Evolutionary conservation across 306 rosid species (phyloP).

Genomic region (Sophora flavescens): DNA sequence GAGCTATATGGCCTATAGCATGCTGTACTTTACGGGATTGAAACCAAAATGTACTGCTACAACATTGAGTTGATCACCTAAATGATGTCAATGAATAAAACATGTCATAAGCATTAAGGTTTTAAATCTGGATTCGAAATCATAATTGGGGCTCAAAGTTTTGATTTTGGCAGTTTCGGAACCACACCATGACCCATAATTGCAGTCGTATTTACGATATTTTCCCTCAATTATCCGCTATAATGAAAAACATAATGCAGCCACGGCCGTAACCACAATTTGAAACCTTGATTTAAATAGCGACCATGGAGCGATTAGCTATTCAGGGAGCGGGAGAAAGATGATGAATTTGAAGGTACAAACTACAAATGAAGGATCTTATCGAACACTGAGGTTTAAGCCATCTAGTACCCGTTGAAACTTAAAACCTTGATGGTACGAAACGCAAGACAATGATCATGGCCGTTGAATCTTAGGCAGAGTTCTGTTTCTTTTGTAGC

Average conservation of each 20-base stretch:
- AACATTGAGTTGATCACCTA: slow-evolving; percentile 5
- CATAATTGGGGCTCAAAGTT: too few relatives aligned
- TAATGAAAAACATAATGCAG: too few relatives aligned
- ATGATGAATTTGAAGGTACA: not conserved
- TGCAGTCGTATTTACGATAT: too few relatives aligned
- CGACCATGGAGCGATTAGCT: not conserved
- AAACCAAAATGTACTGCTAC: not conserved
- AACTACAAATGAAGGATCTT: slow-evolving; percentile 3
- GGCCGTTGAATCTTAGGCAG: slow-evolving; percentile 39
- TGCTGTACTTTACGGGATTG: not conserved
- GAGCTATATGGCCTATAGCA: not conserved
- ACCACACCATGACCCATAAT: too few relatives aligned
- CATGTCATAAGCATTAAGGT: too few relatives aligned
- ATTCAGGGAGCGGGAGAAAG: not conserved
- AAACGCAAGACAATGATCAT: slow-evolving; percentile 41
- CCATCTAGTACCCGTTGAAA: slow-evolving; percentile 22
- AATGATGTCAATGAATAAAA: not conserved
- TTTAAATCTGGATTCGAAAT: too few relatives aligned
- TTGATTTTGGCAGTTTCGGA: too few relatives aligned
- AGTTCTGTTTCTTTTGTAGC: slow-evolving; percentile 8
- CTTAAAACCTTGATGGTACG: slow-evolving; percentile 28
- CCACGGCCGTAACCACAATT: too few relatives aligned
- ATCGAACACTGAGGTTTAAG: not conserved
- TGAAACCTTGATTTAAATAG: too few relatives aligned
- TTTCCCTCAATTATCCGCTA: too few relatives aligned